These are phyloP conservation scores for Talaromyces sp. DNA, from an alignment of 2,329 filamentous ascomycete genomes.

Conservation along the genomic window DNA sequence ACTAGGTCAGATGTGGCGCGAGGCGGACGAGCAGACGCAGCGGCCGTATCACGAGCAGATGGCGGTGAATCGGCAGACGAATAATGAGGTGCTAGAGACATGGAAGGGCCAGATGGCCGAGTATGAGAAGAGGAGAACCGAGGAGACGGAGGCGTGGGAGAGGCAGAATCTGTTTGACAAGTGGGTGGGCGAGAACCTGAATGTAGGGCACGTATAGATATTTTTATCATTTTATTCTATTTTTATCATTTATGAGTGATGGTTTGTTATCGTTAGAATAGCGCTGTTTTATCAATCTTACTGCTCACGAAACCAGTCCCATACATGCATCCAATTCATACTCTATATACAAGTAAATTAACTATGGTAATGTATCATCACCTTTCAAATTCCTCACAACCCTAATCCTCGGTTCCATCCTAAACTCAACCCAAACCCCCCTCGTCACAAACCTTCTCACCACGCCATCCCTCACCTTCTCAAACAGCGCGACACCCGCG, in stretches of 20 bases:
- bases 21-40: conserved; percentile 64
- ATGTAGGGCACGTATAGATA: not conserved
- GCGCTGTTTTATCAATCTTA: not conserved
- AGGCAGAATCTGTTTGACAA: conserved; percentile 31
- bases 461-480: conserved; percentile 17
- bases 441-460: conserved; percentile 30
- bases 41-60: conserved; percentile 74
- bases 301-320: too few species aligned
- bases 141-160: conserved; percentile 39
- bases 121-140: conserved; percentile 36
- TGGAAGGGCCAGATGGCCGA: conserved; percentile 68
- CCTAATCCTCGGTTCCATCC: conserved; percentile 51
- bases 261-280: not conserved
- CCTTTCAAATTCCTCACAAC: conserved; percentile 39
- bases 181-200: conserved; percentile 17
- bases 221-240: not conserved
- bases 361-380: not conserved
- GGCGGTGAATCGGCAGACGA: conserved; percentile 63
- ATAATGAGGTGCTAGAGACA: conserved; percentile 58
- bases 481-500: conserved; percentile 24
- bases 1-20: conserved; percentile 87
- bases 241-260: not conserved
- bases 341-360: not conserved
- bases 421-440: conserved; percentile 54
- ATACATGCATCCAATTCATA: too few species aligned